Percentiles rank a stretch among this genome's conserved stretches.
Evolutionary conservation across 2,329 filamentous ascomycete species (phyloP).

Genomic region (Aspergillus sp.): DNA sequence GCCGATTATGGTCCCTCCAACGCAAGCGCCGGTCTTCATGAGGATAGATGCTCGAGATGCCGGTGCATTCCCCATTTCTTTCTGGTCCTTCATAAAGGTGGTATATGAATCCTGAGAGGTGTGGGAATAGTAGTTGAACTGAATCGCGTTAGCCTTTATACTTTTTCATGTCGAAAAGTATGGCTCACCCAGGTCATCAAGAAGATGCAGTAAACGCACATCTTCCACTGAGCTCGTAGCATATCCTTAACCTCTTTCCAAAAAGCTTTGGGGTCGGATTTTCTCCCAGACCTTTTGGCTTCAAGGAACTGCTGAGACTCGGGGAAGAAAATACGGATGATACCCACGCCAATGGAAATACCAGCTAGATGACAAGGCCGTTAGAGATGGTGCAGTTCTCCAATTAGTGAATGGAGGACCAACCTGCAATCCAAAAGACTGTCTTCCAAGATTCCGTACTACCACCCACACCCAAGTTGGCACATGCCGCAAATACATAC

Average conservation of each 20-base stretch:
- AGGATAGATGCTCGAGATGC: conserved; percentile 71
- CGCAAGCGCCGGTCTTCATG: conserved; percentile 71
- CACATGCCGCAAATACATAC: conserved; percentile 66
- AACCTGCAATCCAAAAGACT: conserved; percentile 61
- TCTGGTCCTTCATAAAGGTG: conserved; percentile 69
- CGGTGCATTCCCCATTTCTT: conserved; percentile 57
- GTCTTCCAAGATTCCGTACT: conserved; percentile 57
- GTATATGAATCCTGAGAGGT: conserved; percentile 76
- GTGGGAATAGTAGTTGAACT: conserved; percentile 67
- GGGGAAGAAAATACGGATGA: conserved; percentile 62
- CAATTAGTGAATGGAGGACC: conserved; percentile 17
- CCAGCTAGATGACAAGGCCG: conserved; percentile 13
- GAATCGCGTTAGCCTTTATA: neutral
- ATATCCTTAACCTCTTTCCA: conserved; percentile 64
- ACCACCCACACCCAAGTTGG: conserved; percentile 65
- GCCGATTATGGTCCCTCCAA: conserved; percentile 48
- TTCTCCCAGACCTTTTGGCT: conserved; percentile 55
- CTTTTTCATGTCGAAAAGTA: neutral
- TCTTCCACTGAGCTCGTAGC: conserved; percentile 64
- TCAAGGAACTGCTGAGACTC: conserved; percentile 71
- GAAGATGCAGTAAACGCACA: conserved; percentile 69
- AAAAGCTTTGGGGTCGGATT: conserved; percentile 47
- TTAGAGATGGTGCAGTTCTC: no score
- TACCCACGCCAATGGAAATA: conserved; percentile 49
- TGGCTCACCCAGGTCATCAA: conserved; percentile 60